phyloP scores from a whole-genome alignment of 257 asterid genomes.

The Salvia splendens region DNA sequence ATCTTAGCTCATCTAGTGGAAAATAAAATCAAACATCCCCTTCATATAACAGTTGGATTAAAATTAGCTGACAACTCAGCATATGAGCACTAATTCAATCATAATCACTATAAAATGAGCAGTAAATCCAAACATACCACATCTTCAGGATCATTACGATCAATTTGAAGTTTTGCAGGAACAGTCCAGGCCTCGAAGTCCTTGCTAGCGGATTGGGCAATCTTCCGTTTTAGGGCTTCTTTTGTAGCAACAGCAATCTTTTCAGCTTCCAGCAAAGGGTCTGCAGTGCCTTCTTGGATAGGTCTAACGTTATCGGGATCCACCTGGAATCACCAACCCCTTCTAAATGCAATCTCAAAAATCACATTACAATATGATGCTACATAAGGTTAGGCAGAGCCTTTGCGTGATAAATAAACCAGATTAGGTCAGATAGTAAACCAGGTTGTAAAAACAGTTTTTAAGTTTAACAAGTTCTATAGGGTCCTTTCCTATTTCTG shows the following conservation, averaged over 20 bases:
- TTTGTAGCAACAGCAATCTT: constrained; percentile 87
- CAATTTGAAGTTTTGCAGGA: constrained; percentile 85
- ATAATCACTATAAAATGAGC: constrained; percentile 18
- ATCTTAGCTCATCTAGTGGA: background rate
- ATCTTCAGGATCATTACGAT: constrained; percentile 92
- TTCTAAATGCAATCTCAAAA: background rate
- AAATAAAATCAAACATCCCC: constrained; percentile 2
- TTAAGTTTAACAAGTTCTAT: no score
- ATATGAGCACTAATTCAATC: constrained; percentile 1
- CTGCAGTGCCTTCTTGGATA: constrained; percentile 55
- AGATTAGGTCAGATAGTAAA: background rate
- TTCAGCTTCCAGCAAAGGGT: constrained; percentile 90
- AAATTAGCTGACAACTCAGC: background rate
- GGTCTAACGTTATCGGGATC: constrained; percentile 88
- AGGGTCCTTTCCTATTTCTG: no score
- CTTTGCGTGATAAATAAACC: background rate
- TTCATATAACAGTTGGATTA: background rate
- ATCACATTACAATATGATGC: background rate
- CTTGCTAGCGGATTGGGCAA: constrained; percentile 78
- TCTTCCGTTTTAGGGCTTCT: constrained; percentile 92
- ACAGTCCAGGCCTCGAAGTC: constrained; percentile 70
- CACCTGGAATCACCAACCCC: constrained; percentile 56
- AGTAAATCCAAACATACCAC: constrained; percentile 62
- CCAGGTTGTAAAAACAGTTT: no score
- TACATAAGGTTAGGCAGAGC: no score